Conservation (phyloP, 2,329 filamentous ascomycete genomes). For the Fusarium veterinarium region DNA sequence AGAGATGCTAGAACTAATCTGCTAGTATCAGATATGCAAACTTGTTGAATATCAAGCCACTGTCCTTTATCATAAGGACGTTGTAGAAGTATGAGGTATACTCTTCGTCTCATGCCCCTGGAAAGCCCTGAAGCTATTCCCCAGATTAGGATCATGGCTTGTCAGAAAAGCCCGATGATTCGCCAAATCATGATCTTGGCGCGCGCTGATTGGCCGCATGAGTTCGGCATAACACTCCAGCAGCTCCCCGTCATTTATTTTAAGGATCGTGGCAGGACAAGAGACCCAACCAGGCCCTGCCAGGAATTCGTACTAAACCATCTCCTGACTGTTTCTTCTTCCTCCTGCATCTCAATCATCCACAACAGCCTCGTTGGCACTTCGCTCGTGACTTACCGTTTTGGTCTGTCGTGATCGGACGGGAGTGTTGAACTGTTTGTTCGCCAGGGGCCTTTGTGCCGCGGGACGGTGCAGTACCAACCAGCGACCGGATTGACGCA, state of each 20-base stretch:
- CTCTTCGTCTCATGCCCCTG: constrained; percentile 11
- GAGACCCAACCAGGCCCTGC: constrained; percentile 8
- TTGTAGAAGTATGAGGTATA: background rate
- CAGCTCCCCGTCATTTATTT: constrained; percentile 22
- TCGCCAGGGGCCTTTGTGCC: constrained; percentile 38
- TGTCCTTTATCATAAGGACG: constrained; percentile 8
- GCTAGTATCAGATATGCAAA: background rate
- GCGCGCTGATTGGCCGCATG: constrained; percentile 18
- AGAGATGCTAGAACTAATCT: no score
- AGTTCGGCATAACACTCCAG: constrained; percentile 8
- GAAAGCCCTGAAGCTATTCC: constrained; percentile 30
- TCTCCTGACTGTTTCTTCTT: constrained; percentile 40
- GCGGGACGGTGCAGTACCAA: constrained; percentile 34
- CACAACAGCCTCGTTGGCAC: constrained; percentile 28
- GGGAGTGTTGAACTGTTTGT: constrained; percentile 17
- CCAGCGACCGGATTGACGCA: constrained; percentile 39
- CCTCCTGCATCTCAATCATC: constrained; percentile 34
- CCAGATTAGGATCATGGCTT: constrained; percentile 30
- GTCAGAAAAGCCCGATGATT: constrained; percentile 12
- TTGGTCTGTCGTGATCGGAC: constrained; percentile 18
- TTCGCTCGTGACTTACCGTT: constrained; percentile 27
- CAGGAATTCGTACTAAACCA: constrained; percentile 34
- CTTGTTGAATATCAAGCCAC: background rate
- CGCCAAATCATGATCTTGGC: background rate
- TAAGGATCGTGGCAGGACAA: constrained; percentile 42